Conservation (phyloP, 345 rosid species). For the Heritiera fomes region DNA sequence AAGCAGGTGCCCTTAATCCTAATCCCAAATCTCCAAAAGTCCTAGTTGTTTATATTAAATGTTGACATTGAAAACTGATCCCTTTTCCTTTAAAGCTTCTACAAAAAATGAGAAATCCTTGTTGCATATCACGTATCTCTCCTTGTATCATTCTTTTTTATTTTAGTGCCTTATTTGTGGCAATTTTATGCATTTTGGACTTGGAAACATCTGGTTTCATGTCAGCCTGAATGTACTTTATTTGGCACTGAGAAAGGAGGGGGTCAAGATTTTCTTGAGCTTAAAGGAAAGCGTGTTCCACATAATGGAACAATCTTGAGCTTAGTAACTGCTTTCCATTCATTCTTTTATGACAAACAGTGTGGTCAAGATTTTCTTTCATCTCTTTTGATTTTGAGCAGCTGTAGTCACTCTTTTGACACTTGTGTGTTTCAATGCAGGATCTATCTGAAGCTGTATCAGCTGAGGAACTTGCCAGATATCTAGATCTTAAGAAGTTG, state of each 20-base stretch:
- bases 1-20: constrained; percentile 64
- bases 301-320: background rate
- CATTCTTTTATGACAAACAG: constrained; percentile 1
- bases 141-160: background rate
- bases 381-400: background rate
- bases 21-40: background rate
- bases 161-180: background rate
- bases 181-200: background rate
- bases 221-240: background rate
- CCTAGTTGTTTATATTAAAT: constrained; percentile 2
- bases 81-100: background rate
- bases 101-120: background rate
- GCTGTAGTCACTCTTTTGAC: constrained; percentile 3
- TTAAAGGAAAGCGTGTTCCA: background rate
- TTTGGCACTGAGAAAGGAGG: background rate
- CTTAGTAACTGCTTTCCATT: constrained; percentile 1
- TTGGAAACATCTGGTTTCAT: background rate
- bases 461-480: constrained; percentile 78
- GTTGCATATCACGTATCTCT: background rate
- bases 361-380: background rate
- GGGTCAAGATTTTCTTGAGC: background rate
- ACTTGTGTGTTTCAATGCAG: constrained; percentile 39
- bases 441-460: constrained; percentile 89
- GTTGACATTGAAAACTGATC: background rate
- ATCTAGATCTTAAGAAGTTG: constrained; percentile 89